Evolutionary conservation across 2,329 filamentous ascomycete species (phyloP), one percentile per base, ranked within the genome.

Genomic region (Graphilbum ipis-grandicollis): DNA sequence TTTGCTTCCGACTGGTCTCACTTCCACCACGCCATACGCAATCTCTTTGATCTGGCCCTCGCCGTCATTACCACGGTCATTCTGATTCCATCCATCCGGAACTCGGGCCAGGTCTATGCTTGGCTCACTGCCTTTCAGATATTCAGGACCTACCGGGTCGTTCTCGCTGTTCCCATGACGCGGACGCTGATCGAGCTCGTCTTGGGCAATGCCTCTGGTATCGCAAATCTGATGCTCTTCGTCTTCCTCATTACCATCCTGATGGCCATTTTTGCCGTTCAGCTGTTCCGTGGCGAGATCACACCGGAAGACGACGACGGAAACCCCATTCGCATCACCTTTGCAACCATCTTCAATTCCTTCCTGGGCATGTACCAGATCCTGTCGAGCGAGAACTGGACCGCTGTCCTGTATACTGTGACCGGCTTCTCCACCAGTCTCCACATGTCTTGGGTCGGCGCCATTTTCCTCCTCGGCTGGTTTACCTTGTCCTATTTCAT

Each of bases 351-450:
- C 26, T 98, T 79, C 62, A 96, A 96, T 51, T 81, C 85, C 0
- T 98, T 98, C 51, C 64, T 98, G 14, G 90, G 86, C 39, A 96
- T 98, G 85, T 98, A 98, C 52, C 84, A 94, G 56, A 74, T 98
- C 22, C 62, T 98, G 32, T 94, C 90, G 9, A 94, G 84, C 48
- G 90, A 98, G 53, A 84, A 93, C 50, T 98, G 90, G 90, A 98
- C 92, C 0, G 59, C 60, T 0, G 80, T 94, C 33, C 58, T 98
- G 39, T 98, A 93, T 59, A 75, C 71, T 40, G 74, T 86, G 30
- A 93, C 85, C 1, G 61, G 68, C 6, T 78, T 73, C 47, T 76
- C 81, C 9, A 66, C 66, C 9, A 49, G 52, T 6, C 72, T 66
- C 46, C 66, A 75, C 29, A 92, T 82, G n/a, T 71, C 81, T 9